Percentiles rank a stretch among this genome's conserved stretches.
Evolutionary conservation across 2,329 filamentous ascomycete genomes (phyloP).

Genomic region (Pleomassaria siparia): DNA sequence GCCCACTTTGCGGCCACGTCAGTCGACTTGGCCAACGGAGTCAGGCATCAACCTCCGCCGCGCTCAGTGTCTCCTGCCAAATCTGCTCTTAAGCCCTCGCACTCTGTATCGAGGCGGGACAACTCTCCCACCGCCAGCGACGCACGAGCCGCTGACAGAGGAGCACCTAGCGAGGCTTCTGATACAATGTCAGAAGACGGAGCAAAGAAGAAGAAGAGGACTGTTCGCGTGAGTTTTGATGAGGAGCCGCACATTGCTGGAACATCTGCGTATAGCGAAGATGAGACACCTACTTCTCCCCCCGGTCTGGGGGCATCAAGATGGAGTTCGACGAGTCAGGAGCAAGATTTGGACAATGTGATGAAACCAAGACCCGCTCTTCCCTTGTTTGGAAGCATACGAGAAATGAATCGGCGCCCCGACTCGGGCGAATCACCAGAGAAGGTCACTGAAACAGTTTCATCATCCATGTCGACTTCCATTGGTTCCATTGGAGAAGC

Average conservation of each 20-base stretch:
- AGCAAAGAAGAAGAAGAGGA: conserved; percentile 59
- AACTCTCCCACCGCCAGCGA: conserved; percentile 52
- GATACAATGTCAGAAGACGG: conserved; percentile 55
- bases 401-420: conserved; percentile 58
- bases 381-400: conserved; percentile 74
- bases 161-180: conserved; percentile 57
- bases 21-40: conserved; percentile 53
- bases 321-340: conserved; percentile 50
- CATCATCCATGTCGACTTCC: conserved; percentile 40
- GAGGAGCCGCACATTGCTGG: conserved; percentile 63
- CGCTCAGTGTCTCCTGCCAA: conserved; percentile 76
- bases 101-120: conserved; percentile 52
- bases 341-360: conserved; percentile 65
- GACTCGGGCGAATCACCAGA: conserved; percentile 53
- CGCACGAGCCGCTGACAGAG: conserved; percentile 50
- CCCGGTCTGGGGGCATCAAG: conserved; percentile 34
- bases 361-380: conserved; percentile 76
- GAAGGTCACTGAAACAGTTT: conserved; percentile 52
- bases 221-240: conserved; percentile 76
- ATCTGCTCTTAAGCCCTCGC: conserved; percentile 70
- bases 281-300: conserved; percentile 20
- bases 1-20: conserved; percentile 66
- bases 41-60: conserved; percentile 68
- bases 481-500: conserved; percentile 43
- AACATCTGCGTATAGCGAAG: conserved; percentile 40